Conservation (phyloP, 352 stramenopile species). For the Phytophthora chlamydospora region DNA sequence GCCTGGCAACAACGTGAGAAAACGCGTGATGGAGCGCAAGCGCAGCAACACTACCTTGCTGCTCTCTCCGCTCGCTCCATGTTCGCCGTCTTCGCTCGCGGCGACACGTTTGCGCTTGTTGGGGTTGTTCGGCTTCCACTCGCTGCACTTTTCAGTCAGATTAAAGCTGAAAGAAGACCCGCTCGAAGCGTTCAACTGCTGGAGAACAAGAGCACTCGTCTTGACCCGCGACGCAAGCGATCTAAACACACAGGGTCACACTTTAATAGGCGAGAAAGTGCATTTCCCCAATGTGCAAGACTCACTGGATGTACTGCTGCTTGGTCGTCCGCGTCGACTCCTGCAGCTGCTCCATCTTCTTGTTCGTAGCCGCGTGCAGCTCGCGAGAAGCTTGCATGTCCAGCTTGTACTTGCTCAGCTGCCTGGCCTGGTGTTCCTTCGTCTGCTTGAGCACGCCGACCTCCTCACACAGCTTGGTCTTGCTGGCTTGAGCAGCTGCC, state of each 20-base stretch:
- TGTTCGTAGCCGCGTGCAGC: constrained; percentile 45
- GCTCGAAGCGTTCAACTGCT: constrained; percentile 43
- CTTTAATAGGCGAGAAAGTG: background rate
- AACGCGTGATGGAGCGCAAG: constrained; percentile 6
- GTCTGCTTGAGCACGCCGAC: constrained; percentile 60
- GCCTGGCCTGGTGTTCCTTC: constrained; percentile 48
- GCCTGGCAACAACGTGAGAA: constrained; percentile 30
- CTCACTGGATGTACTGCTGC: constrained; percentile 62
- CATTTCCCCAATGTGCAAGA: background rate
- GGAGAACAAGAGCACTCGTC: constrained; percentile 53
- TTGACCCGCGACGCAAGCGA: constrained; percentile 66
- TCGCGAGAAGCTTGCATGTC: constrained; percentile 58
- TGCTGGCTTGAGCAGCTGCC: constrained; percentile 43
- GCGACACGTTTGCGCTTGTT: constrained; percentile 55
- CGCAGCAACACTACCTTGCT: constrained; percentile 32
- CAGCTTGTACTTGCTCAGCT: constrained; percentile 49
- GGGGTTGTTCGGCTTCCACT: constrained; percentile 33
- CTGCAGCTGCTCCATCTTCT: constrained; percentile 55
- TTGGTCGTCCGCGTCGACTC: constrained; percentile 46
- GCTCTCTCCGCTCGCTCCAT: constrained; percentile 5
- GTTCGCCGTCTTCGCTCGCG: constrained; percentile 1
- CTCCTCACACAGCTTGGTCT: constrained; percentile 60
- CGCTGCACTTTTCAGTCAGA: constrained; percentile 31
- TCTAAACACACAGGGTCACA: constrained; percentile 29
- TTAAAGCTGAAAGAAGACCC: constrained; percentile 24